Evolutionary conservation across 73 alveolate species (phyloP), one percentile per base, ranked within the genome.

Genomic region (Durusdinium trenchii): DNA sequence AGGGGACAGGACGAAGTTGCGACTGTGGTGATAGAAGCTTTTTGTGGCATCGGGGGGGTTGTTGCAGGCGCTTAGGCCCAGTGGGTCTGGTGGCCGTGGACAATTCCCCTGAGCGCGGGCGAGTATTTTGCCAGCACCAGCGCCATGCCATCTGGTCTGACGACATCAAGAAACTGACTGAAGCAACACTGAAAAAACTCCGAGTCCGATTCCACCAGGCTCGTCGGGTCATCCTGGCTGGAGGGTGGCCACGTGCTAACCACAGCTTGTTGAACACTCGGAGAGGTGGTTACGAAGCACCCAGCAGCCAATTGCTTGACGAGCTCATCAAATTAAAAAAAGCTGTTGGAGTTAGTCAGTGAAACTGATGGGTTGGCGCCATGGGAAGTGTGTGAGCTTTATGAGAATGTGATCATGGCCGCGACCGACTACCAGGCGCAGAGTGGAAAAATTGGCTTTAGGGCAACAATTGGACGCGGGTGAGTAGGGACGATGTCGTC

Each of bases 221-320:
- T 9, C 32, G 40, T 28, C 5, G 4, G 61, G 95, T 86, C 20
- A 0, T 84, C 5, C 23, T 84, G 14, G 38, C 60, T 0, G 94
- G 94, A n/a, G 94, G 94, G 0, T 84, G 94, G 94, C 94, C 94
- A 9, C 52, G 94, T 42, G 48, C 52, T 26, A 84, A 84, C 54
- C 94, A 84, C 60, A 12, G 43, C 23, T 12, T 0, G 60, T 18
- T 84, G 94, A 84, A 84, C 30, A 40, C 51, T 3, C 47, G 23
- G 20, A 32, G 94, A 1, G 26, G 16, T 10, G 94, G 94, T 20
- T 75, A 75, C 0, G 79, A 9, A 0, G 94, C 69, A n/a, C 79
- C 73, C 2, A 32, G 46, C 42, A 48, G 71, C 69, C 71, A 26
- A 47, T 35, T 82, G 36, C 16, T 82, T 26, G 92, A 82, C 32